Conservation (phyloP, 2,329 filamentous ascomycete species). For the Xylaria multiplex region DNA sequence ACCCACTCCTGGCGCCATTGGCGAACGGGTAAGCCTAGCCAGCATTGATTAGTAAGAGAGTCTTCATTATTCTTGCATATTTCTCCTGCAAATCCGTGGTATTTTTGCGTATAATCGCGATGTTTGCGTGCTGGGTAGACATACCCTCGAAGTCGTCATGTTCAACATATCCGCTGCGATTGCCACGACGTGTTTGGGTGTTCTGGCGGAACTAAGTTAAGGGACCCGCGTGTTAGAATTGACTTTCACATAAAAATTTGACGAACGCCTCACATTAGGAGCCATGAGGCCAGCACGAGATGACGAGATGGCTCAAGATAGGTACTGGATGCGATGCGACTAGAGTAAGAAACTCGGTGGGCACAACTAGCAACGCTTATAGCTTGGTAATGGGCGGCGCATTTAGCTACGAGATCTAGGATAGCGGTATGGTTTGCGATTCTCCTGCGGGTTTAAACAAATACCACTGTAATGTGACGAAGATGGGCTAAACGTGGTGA, state of each 20-base stretch:
- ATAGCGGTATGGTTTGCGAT: not conserved
- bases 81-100: not conserved
- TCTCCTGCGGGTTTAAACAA: not conserved
- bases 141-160: constrained; percentile 71
- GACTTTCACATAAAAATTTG: not conserved
- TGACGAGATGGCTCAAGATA: not conserved
- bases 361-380: constrained; percentile 3
- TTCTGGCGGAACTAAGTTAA: constrained; percentile 45
- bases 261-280: constrained; percentile 40
- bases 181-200: constrained; percentile 65
- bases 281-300: constrained; percentile 37
- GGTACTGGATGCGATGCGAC: constrained; percentile 18
- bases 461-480: not conserved
- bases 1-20: constrained; percentile 85
- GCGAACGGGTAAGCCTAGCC: constrained; percentile 81
- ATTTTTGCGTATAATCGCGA: not conserved
- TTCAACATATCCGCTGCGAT: constrained; percentile 65
- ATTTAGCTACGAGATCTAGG: not conserved
- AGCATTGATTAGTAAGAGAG: constrained; percentile 4
- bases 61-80: not conserved
- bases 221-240: constrained; percentile 17
- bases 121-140: constrained; percentile 12
- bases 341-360: constrained; percentile 16
- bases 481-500: not conserved
- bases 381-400: not conserved